These are phyloP conservation scores for Lactarius evosmus DNA, from an alignment of 768 basidiomycete genomes.

Conservation along the genomic window DNA sequence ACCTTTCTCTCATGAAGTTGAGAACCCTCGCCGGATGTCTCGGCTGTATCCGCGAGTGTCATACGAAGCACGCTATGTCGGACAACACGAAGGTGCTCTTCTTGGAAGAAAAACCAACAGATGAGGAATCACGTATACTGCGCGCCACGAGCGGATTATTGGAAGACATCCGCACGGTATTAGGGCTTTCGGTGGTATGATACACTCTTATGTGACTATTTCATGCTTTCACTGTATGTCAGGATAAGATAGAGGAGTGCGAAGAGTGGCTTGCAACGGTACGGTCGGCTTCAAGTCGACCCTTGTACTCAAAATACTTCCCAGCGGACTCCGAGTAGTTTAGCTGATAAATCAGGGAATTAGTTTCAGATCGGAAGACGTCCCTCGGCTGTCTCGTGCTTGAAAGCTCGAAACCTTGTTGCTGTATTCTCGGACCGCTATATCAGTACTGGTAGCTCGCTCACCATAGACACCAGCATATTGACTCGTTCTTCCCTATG, in stretches of 20 bases:
- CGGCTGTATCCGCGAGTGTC: not conserved
- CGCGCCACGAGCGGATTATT: not conserved
- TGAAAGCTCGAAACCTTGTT: not conserved
- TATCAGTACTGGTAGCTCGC: not conserved
- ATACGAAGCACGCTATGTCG: not conserved
- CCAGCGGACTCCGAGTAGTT: not conserved
- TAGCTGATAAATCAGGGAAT: not conserved
- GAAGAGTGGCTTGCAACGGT: conserved; percentile 11
- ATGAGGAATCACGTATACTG: not conserved
- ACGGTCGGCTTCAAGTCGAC: not conserved
- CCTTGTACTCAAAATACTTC: conserved; percentile 19
- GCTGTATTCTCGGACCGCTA: not conserved
- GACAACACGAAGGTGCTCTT: not conserved
- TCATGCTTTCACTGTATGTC: not conserved
- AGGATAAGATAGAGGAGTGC: conserved; percentile 14
- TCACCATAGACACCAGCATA: not conserved
- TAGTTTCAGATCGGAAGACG: not conserved
- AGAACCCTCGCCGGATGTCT: not conserved
- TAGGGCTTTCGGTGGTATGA: conserved; percentile 18
- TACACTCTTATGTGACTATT: not conserved
- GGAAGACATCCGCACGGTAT: conserved; percentile 15
- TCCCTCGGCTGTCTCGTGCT: not conserved
- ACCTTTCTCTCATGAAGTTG: not conserved
- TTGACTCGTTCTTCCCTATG: not conserved
- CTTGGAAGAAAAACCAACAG: not conserved